These are phyloP conservation scores for Cordyceps militaris DNA, from an alignment of 2,329 filamentous ascomycete genomes.

Conservation along the genomic window DNA sequence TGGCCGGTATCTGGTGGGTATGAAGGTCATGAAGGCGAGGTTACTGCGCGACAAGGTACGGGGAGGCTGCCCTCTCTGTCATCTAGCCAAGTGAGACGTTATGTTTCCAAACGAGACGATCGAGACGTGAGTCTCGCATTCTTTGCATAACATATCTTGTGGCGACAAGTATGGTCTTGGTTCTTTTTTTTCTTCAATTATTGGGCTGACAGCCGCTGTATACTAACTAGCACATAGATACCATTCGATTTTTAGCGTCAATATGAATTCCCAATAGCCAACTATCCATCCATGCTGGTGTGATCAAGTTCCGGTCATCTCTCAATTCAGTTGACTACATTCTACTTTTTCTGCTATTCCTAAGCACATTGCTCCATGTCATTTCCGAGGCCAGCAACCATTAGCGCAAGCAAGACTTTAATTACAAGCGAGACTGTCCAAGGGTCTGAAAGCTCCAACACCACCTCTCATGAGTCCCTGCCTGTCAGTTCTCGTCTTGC, in stretches of 20 bases:
- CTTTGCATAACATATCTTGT: background rate
- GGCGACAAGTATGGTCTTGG: background rate
- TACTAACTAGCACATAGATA: constrained; percentile 14
- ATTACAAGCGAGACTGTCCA: too few relatives aligned
- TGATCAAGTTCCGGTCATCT: background rate
- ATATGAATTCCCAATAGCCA: background rate
- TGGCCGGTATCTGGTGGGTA: constrained; percentile 61
- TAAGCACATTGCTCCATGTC: background rate
- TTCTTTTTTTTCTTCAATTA: background rate
- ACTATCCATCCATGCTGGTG: background rate
- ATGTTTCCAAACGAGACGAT: too few relatives aligned
- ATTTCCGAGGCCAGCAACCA: background rate
- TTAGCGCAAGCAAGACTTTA: background rate
- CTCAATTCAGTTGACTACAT: constrained; percentile 11
- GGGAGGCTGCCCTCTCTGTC: constrained; percentile 57
- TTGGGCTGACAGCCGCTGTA: background rate
- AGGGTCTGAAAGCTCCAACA: too few relatives aligned
- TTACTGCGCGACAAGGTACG: constrained; percentile 64
- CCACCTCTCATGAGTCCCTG: background rate
- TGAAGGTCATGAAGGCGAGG: constrained; percentile 82
- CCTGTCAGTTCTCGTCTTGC: background rate
- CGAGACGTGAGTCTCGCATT: background rate
- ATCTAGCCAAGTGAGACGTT: constrained; percentile 12
- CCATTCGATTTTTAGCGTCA: constrained; percentile 10
- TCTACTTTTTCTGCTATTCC: constrained; percentile 12